Base-by-base conservation (phyloP, 768 basidiomycete species). In the Tricholoma hemisulphureum region DNA sequence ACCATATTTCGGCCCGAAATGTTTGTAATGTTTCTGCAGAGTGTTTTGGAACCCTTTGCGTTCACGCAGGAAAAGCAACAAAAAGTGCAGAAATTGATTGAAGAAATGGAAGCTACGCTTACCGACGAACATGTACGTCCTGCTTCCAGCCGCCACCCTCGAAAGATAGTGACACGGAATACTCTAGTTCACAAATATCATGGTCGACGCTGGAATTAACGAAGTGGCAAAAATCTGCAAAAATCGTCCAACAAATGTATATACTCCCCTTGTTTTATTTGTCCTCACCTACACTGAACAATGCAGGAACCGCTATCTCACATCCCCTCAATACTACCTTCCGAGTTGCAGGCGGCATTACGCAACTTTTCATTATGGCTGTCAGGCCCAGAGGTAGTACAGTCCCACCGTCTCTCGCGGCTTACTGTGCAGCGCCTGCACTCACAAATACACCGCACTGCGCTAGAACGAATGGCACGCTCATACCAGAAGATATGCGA, bases 361-460 rank as follows among this genome's bases (percentile, higher is more conserved):
- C 78, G 73, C 14, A 77, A 76, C 41, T 97, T 98, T 74, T 89
- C 94, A 1, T 67, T 77, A 1, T 98, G 95, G 90, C 85, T 98
- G 2, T 89, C 92, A 4, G 83, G 86, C 1, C 79, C 86, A 24
- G 91, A 92, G 61, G 87, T 94, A 13, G 83, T 92, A 13, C 85
- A 91, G 13, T 89, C 92, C 0, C 86, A 91, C 0, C 87, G 92
- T 2, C 83, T 98, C 0, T 78, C 88, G 0, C 84, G 86, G 28
- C 81, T 98, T 11, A 81, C 85, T 0, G 80, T 87, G 0, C 86
- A 89, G 28, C 75, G 77, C 10, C 72, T 95, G 24, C 86, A 88
- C 6, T 75, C 77, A 0, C 75, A 78, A 28, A 86, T 98, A 7
- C 96, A 98, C 66, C 86, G 85, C 9, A 81, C 82, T 16, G 91